A percentile compares a stretch with the other conserved stretches of the same genome.
phyloP scores from a whole-genome alignment of 345 rosid species.

The Eucalyptus cloeziana region DNA sequence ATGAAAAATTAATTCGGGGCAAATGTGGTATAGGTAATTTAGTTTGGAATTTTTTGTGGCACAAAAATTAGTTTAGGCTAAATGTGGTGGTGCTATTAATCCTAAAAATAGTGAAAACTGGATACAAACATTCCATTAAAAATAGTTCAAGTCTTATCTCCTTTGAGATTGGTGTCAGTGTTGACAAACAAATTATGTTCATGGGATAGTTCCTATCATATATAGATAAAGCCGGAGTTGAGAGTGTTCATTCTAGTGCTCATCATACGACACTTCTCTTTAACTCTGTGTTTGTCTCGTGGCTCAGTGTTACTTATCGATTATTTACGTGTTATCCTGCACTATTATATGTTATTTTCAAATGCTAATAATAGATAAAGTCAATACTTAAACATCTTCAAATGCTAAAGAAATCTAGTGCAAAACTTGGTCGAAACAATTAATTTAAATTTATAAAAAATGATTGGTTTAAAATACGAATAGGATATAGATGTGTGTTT shows the following conservation, averaged over 20 bases:
- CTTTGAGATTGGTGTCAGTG: background rate
- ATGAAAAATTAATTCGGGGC: background rate
- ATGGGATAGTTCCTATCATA: background rate
- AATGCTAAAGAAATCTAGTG: background rate
- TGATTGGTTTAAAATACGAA: too few species aligned
- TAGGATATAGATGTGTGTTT: background rate
- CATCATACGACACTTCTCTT: background rate
- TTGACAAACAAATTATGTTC: too few species aligned
- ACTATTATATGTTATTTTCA: background rate
- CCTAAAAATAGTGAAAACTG: background rate
- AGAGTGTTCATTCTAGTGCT: background rate
- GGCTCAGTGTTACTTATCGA: rapidly evolving
- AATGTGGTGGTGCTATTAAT: background rate
- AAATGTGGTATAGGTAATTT: background rate
- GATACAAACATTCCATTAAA: background rate
- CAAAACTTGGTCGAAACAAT: background rate
- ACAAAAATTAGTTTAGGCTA: background rate
- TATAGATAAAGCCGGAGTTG: background rate
- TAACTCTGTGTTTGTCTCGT: rapidly evolving
- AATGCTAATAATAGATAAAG: background rate
- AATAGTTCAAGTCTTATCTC: background rate
- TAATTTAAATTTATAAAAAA: too few species aligned
- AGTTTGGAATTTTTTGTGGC: background rate
- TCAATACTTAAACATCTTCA: background rate
- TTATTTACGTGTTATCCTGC: background rate